These are phyloP conservation scores for Aquilaria sinensis DNA, from an alignment of 345 rosid genomes.

Conservation along the genomic window DNA sequence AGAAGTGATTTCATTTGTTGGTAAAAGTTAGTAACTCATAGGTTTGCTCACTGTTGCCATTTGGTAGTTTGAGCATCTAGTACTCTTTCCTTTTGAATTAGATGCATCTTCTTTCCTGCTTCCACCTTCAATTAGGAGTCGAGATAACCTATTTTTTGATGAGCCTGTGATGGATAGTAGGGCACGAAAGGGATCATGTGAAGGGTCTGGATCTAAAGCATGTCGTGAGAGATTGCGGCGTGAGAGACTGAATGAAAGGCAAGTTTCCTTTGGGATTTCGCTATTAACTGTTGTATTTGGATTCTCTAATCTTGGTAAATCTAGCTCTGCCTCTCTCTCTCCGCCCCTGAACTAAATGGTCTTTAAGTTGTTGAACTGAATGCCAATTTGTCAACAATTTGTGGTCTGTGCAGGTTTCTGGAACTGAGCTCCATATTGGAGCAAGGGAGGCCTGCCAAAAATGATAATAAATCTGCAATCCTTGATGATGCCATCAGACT, in stretches of 20 bases:
- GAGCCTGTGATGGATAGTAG: conserved; percentile 15
- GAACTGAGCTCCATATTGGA: conserved; percentile 78
- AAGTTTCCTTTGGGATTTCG: conserved; percentile 6
- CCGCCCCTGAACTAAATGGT: conserved; percentile 2
- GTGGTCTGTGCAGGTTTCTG: conserved; percentile 45
- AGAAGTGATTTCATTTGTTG: too few species aligned
- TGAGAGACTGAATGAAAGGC: conserved; percentile 80
- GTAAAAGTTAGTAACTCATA: too few species aligned
- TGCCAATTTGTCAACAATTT: too few species aligned
- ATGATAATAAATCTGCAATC: conserved; percentile 85
- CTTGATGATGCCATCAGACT: conserved; percentile 78
- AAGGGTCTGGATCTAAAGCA: conserved; percentile 52
- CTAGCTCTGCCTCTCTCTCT: conserved; percentile 4
- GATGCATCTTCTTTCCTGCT: too few species aligned
- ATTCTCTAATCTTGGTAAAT: background rate
- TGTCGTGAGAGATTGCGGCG: conserved; percentile 89
- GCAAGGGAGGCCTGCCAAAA: conserved; percentile 72
- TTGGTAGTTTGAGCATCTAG: too few species aligned
- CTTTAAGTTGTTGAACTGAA: background rate
- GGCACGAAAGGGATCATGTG: conserved; percentile 23
- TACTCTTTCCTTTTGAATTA: too few species aligned
- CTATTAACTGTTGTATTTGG: background rate
- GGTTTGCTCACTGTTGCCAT: too few species aligned
- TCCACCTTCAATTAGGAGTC: too few species aligned
- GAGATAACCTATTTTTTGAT: background rate